phyloP scores from a whole-genome alignment of 805 yeast species.

The Teunomyces stri region DNA sequence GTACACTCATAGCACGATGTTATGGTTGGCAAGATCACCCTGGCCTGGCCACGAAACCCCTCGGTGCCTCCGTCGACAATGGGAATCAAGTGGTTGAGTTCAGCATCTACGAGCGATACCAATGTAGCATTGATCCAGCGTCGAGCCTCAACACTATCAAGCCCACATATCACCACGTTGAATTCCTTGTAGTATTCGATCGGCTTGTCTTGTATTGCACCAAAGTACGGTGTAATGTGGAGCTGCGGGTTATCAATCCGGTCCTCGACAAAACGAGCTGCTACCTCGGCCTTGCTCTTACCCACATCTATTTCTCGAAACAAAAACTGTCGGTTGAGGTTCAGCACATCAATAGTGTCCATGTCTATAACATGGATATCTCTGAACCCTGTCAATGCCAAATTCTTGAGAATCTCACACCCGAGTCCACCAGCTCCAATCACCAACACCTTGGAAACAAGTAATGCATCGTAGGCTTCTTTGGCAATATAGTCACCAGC shows the following conservation, averaged over 20 bases:
- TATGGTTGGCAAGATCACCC: slow-evolving; percentile 80
- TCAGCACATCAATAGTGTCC: slow-evolving; percentile 80
- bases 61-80: slow-evolving; percentile 95
- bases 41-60: slow-evolving; percentile 87
- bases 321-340: slow-evolving; percentile 72
- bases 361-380: slow-evolving; percentile 70
- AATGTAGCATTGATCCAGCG: slow-evolving; percentile 80
- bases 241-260: slow-evolving; percentile 41
- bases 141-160: slow-evolving; percentile 87
- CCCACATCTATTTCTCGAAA: slow-evolving; percentile 65
- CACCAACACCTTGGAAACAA: slow-evolving; percentile 31
- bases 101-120: slow-evolving; percentile 57
- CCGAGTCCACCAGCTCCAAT: slow-evolving; percentile 87
- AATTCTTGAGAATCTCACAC: slow-evolving; percentile 72
- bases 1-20: slow-evolving; percentile 95
- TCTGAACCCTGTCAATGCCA: slow-evolving; percentile 67
- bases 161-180: slow-evolving; percentile 75
- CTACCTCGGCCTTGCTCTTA: slow-evolving; percentile 61
- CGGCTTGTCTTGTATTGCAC: slow-evolving; percentile 59
- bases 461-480: slow-evolving; percentile 22
- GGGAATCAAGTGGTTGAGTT: slow-evolving; percentile 35
- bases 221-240: slow-evolving; percentile 55
- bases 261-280: slow-evolving; percentile 52
- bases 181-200: slow-evolving; percentile 65
- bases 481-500: slow-evolving; percentile 29